These are phyloP conservation scores for Hippophae tibetana DNA, from an alignment of 306 rosid species.

Conservation along the genomic window DNA sequence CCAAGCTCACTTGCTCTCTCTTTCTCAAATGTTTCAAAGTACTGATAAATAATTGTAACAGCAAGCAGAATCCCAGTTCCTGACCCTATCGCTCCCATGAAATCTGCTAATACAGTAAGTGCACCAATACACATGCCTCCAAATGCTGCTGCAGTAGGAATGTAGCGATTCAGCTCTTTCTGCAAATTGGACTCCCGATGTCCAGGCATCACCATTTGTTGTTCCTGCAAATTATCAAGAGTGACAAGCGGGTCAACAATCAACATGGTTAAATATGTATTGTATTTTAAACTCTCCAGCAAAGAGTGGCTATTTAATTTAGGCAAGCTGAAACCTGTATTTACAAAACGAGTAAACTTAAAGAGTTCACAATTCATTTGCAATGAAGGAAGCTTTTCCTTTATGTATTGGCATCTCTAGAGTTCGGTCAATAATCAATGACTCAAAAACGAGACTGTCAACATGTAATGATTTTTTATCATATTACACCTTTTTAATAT, in stretches of 20 bases:
- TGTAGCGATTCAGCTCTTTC: constrained; percentile 77
- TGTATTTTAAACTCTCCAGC: too few relatives aligned
- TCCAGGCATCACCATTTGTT: constrained; percentile 96
- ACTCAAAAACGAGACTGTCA: too few relatives aligned
- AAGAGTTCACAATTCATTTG: too few relatives aligned
- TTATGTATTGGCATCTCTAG: too few relatives aligned
- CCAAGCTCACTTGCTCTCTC: constrained; percentile 87
- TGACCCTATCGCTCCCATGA: constrained; percentile 93
- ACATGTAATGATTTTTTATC: too few relatives aligned
- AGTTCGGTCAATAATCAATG: too few relatives aligned
- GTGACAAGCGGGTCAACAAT: neutral
- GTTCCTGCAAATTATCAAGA: constrained; percentile 47
- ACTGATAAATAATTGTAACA: constrained; percentile 83
- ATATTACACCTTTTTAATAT: too few relatives aligned
- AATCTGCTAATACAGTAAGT: constrained; percentile 81
- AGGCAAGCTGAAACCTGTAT: too few relatives aligned
- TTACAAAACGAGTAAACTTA: too few relatives aligned
- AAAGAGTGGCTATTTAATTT: too few relatives aligned
- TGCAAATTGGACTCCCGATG: constrained; percentile 83
- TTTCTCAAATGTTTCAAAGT: constrained; percentile 83
- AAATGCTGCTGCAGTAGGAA: constrained; percentile 92
- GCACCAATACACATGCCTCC: constrained; percentile 94
- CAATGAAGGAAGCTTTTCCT: too few relatives aligned
- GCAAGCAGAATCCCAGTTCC: constrained; percentile 89
- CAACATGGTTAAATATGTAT: too few relatives aligned